Evolutionary conservation across 2,329 filamentous ascomycete species (phyloP).

Genomic region (Neospermospora avenae): DNA sequence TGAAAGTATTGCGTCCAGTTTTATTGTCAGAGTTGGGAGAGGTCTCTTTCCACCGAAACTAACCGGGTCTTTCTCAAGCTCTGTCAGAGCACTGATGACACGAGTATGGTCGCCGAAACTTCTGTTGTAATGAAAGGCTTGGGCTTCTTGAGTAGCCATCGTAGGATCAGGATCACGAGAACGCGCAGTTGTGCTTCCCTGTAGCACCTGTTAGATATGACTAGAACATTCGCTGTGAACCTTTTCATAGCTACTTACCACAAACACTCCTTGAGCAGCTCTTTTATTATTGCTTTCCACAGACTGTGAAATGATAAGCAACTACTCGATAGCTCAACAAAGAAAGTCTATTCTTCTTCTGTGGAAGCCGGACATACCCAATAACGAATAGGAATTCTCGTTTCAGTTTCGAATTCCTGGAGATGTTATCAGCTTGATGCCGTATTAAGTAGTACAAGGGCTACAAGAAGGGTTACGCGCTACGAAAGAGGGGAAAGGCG

Average conservation of each 20-base stretch:
- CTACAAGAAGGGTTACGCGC: not conserved
- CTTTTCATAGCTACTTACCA: not conserved
- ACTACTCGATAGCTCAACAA: not conserved
- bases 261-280: not conserved
- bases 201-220: not conserved
- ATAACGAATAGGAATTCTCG: not conserved
- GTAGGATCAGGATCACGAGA: not conserved
- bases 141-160: not conserved
- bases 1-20: no score
- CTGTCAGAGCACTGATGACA: not conserved
- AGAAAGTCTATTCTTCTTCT: not conserved
- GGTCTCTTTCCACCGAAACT: not conserved
- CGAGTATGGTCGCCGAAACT: not conserved
- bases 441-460: not conserved
- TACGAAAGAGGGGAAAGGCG: not conserved
- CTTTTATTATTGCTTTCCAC: not conserved
- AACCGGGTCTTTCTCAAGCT: not conserved
- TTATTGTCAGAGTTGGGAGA: no score
- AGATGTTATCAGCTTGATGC: not conserved
- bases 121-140: not conserved
- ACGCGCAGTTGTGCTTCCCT: not conserved
- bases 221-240: no score
- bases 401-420: not conserved
- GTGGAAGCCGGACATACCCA: not conserved
- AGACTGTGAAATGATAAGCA: not conserved